Conservation (phyloP, 2,329 filamentous ascomycete genomes). For the Pestalotiopsis sp. region DNA sequence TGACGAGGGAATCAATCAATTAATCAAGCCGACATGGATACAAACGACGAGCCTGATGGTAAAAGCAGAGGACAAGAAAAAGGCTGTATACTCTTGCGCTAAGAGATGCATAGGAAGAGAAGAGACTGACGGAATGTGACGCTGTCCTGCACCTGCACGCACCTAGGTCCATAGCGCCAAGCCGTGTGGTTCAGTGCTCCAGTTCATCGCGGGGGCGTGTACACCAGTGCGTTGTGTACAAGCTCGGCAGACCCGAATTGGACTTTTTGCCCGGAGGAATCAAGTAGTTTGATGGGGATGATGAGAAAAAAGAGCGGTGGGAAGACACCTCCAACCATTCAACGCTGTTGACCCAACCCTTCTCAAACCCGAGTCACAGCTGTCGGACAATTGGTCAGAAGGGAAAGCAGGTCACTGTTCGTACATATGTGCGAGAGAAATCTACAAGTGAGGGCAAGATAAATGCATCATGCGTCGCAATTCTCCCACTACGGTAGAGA, state of each 20-base stretch:
- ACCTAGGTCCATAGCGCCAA: neutral
- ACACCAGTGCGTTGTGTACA: neutral
- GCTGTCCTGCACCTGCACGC: neutral
- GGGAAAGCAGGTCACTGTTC: neutral
- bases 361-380: neutral
- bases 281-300: neutral
- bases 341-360: neutral
- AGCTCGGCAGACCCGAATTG: slow-evolving; percentile 9
- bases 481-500: neutral
- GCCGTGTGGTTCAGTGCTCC: neutral
- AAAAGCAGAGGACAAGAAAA: neutral
- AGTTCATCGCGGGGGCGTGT: neutral
- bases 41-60: neutral
- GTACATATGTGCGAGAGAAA: too few relatives aligned
- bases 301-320: slow-evolving; percentile 5
- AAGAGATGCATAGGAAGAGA: neutral
- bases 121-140: neutral
- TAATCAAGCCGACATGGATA: neutral
- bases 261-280: neutral
- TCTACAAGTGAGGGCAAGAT: too few relatives aligned
- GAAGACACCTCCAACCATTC: neutral
- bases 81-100: neutral
- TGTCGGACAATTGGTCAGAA: neutral
- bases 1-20: neutral
- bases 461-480: neutral